phyloP scores from a whole-genome alignment of 768 basidiomycete genomes.

The Boletus tomentosulus region DNA sequence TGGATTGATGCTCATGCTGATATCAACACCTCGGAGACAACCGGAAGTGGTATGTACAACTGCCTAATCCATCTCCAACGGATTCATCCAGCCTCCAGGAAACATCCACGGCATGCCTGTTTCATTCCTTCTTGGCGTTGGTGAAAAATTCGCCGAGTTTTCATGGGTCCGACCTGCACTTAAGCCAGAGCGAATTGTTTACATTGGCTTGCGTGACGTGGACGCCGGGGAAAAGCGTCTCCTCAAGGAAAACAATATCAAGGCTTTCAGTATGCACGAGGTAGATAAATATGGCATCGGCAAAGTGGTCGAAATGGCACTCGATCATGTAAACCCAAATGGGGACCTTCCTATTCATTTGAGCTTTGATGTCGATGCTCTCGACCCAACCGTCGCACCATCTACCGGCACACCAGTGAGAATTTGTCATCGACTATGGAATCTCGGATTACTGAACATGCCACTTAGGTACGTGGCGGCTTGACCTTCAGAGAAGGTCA shows the following conservation, averaged over 20 bases:
- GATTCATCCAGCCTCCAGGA: slow-evolving; percentile 39
- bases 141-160: slow-evolving; percentile 39
- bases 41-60: slow-evolving; percentile 55
- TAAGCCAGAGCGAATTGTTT: slow-evolving; percentile 77
- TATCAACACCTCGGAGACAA: slow-evolving; percentile 86
- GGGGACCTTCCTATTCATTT: slow-evolving; percentile 86
- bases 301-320: slow-evolving; percentile 92
- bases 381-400: slow-evolving; percentile 95
- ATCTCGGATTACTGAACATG: neutral
- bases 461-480: slow-evolving; percentile 77
- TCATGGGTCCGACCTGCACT: slow-evolving; percentile 63
- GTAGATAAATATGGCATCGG: slow-evolving; percentile 88
- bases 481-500: slow-evolving; percentile 98
- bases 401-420: slow-evolving; percentile 86
- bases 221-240: slow-evolving; percentile 87
- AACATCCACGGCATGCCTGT: slow-evolving; percentile 99
- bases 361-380: slow-evolving; percentile 93
- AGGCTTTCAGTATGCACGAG: slow-evolving; percentile 90
- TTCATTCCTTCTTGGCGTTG: slow-evolving; percentile 75
- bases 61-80: neutral
- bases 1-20: slow-evolving; percentile 99
- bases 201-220: slow-evolving; percentile 94
- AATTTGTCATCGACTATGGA: neutral
- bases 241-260: slow-evolving; percentile 74
- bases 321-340: slow-evolving; percentile 88